A percentile compares a stretch with the other conserved stretches of the same genome.
Evolutionary conservation across 441 rosid species (phyloP).

Genomic region (Eutrema salsugineum): DNA sequence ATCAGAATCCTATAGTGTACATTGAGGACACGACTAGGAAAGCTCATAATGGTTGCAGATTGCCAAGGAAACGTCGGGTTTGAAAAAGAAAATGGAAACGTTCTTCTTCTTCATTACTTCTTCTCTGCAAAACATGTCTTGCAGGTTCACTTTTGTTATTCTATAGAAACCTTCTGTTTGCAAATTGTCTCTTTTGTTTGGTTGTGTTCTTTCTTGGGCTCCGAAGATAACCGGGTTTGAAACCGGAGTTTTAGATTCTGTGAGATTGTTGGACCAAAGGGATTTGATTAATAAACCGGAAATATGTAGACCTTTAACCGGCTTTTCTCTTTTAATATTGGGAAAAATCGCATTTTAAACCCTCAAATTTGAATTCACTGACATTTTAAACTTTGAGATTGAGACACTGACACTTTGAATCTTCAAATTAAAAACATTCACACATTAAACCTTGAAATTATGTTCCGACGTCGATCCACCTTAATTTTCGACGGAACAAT

Average conservation of each 20-base stretch:
- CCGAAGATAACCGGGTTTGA: background rate
- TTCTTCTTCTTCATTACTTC: background rate
- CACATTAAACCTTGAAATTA: too few species aligned
- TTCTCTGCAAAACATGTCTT: background rate
- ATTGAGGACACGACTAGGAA: conserved; percentile 78
- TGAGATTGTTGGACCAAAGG: background rate
- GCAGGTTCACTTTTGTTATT: background rate
- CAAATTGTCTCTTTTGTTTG: background rate
- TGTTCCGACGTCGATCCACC: too few species aligned
- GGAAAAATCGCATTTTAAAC: too few species aligned
- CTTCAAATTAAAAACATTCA: too few species aligned
- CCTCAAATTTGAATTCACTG: too few species aligned
- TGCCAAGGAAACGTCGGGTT: conserved; percentile 67
- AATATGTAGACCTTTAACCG: too few species aligned
- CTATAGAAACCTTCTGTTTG: background rate
- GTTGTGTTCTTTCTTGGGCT: background rate
- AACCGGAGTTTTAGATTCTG: background rate
- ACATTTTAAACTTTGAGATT: too few species aligned
- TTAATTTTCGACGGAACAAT: too few species aligned
- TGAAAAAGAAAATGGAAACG: conserved; percentile 15
- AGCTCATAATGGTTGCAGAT: conserved; percentile 86
- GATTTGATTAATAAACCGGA: background rate
- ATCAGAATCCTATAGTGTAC: conserved; percentile 51
- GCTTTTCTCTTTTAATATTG: too few species aligned
- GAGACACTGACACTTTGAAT: too few species aligned